These are phyloP conservation scores for Aspergillus cejpii DNA, from an alignment of 2,329 filamentous ascomycete species.

Conservation along the genomic window DNA sequence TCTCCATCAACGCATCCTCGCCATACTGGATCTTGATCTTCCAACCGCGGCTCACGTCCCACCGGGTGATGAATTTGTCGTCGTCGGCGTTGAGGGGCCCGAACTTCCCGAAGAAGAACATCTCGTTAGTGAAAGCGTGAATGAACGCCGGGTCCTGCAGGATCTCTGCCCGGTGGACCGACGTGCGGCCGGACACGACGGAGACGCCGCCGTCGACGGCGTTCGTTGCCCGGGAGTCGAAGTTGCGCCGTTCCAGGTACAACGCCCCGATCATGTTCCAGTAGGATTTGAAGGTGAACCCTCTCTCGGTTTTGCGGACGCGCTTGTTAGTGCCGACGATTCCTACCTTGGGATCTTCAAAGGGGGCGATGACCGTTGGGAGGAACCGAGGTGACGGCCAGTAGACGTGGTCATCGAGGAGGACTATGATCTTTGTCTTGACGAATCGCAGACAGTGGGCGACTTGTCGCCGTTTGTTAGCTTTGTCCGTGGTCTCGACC, in stretches of 20 bases:
- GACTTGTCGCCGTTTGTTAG: slow-evolving; percentile 49
- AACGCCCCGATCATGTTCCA: slow-evolving; percentile 53
- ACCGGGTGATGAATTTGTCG: slow-evolving; percentile 57
- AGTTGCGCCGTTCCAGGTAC: slow-evolving; percentile 59
- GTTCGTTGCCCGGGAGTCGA: slow-evolving; percentile 52
- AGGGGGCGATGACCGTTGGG: slow-evolving; percentile 37
- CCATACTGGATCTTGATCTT: slow-evolving; percentile 51
- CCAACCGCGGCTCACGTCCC: slow-evolving; percentile 46
- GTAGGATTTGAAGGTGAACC: slow-evolving; percentile 21
- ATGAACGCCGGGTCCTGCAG: slow-evolving; percentile 43
- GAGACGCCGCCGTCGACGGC: slow-evolving; percentile 55
- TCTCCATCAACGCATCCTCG: slow-evolving; percentile 45
- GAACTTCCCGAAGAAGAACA: slow-evolving; percentile 43
- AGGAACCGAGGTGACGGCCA: slow-evolving; percentile 44
- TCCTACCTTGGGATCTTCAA: slow-evolving; percentile 45
- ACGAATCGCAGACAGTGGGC: slow-evolving; percentile 35
- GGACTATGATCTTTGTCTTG: slow-evolving; percentile 40
- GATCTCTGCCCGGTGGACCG: slow-evolving; percentile 47
- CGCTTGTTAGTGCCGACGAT: slow-evolving; percentile 53
- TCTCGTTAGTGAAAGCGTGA: slow-evolving; percentile 45
- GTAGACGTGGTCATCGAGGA: slow-evolving; percentile 51
- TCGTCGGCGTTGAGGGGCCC: slow-evolving; percentile 51
- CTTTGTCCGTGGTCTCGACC: slow-evolving; percentile 27
- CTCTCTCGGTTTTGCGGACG: slow-evolving; percentile 37
- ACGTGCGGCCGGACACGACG: slow-evolving; percentile 53